phyloP scores from a whole-genome alignment of 345 rosid genomes.

The Salix exigua region DNA sequence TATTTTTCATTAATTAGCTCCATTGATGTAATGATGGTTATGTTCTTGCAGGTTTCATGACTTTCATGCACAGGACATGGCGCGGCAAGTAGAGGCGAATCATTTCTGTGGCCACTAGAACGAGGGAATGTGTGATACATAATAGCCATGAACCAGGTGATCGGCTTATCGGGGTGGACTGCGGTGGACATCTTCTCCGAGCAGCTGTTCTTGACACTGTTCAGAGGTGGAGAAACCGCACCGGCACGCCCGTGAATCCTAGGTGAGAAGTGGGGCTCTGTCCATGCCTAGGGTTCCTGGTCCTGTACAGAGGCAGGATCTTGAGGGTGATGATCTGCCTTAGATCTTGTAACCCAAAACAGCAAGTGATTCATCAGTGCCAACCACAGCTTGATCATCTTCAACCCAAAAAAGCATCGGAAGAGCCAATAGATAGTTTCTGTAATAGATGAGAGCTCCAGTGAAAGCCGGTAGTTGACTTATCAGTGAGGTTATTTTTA shows the following conservation, averaged over 20 bases:
- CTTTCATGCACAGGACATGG: conserved; percentile 72
- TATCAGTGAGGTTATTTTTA: too few species aligned
- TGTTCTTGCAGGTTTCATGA: conserved; percentile 48
- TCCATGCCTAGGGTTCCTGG: conserved; percentile 74
- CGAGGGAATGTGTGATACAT: conserved; percentile 76
- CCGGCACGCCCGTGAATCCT: conserved; percentile 74
- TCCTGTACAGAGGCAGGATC: conserved; percentile 52
- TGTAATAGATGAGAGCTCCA: too few species aligned
- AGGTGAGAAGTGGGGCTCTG: conserved; percentile 75
- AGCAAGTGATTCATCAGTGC: conserved; percentile 27
- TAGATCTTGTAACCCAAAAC: conserved; percentile 28
- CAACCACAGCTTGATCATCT: conserved; percentile 43
- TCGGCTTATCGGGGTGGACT: conserved; percentile 69
- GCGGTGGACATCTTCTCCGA: conserved; percentile 70
- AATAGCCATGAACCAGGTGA: conserved; percentile 47
- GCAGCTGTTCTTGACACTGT: conserved; percentile 53
- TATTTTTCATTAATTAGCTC: not conserved
- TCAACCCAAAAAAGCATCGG: too few species aligned
- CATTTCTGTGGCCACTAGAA: conserved; percentile 75
- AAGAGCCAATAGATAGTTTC: too few species aligned
- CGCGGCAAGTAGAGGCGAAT: conserved; percentile 73
- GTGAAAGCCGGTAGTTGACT: too few species aligned
- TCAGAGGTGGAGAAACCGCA: conserved; percentile 68
- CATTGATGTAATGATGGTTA: not conserved
- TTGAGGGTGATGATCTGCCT: conserved; percentile 70